Conservation (phyloP, 192 early-diverging fungal genomes). For the Backusella parvicylindrica region DNA sequence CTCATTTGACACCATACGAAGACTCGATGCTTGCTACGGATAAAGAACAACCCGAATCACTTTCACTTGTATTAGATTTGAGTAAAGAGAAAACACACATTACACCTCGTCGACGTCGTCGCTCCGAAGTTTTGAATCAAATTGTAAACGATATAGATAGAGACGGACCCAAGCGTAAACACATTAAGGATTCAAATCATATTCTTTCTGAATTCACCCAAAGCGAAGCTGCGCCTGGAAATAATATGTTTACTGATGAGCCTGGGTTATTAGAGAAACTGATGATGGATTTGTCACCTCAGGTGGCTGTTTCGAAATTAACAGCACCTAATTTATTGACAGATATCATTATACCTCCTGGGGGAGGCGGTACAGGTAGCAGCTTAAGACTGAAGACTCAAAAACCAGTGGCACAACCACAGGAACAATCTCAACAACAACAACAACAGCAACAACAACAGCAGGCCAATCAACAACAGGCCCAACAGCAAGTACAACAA, state of each 20-base stretch:
- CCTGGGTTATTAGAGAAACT: slow-evolving; percentile 19
- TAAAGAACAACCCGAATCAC: background rate
- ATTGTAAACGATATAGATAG: background rate
- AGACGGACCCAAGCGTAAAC: background rate
- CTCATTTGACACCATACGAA: slow-evolving; percentile 28
- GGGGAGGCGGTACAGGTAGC: background rate
- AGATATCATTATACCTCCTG: slow-evolving; percentile 1
- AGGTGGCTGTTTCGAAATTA: slow-evolving; percentile 19
- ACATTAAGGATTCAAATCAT: background rate
- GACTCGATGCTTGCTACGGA: slow-evolving; percentile 27
- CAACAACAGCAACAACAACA: background rate
- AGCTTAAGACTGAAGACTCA: background rate
- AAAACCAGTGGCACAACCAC: background rate
- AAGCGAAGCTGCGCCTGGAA: slow-evolving; percentile 22
- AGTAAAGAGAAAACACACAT: background rate
- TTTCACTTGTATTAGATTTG: background rate
- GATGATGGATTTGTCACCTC: slow-evolving; percentile 18
- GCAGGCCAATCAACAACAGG: background rate
- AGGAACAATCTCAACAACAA: background rate
- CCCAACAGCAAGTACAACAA: background rate
- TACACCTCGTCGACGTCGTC: background rate
- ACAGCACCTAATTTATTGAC: slow-evolving; percentile 25
- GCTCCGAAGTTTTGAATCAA: background rate
- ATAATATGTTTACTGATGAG: slow-evolving; percentile 7
- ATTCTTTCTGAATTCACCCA: slow-evolving; percentile 4